Percentiles rank a stretch among this genome's conserved stretches.
phyloP scores from a whole-genome alignment of 2,329 filamentous ascomycete genomes.

The Lachnellula subtilissima region DNA sequence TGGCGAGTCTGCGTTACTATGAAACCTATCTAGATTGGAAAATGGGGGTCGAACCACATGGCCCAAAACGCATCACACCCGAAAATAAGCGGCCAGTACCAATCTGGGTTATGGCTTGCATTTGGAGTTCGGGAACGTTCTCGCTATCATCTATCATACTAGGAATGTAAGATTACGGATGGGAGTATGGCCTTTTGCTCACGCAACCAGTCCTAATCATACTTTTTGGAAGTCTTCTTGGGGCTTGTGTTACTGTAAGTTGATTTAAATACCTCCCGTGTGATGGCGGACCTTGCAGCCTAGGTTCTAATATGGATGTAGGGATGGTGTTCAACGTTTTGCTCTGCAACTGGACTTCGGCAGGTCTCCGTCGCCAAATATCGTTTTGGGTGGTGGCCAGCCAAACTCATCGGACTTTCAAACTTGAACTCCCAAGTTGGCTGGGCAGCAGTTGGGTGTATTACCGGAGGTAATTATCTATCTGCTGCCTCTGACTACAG shows the following conservation, averaged over 20 bases:
- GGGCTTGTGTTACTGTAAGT: constrained; percentile 35
- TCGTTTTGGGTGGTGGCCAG: constrained; percentile 47
- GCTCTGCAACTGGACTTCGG: constrained; percentile 45
- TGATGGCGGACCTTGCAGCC: neutral
- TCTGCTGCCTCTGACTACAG: constrained; percentile 18
- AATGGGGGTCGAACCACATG: constrained; percentile 45
- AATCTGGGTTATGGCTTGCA: constrained; percentile 42
- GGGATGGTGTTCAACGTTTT: constrained; percentile 47
- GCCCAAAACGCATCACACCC: constrained; percentile 41
- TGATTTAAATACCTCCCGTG: neutral
- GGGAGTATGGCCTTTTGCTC: neutral
- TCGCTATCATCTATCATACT: neutral
- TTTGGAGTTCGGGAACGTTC: constrained; percentile 34
- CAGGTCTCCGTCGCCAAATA: constrained; percentile 48
- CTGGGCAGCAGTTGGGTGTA: constrained; percentile 24
- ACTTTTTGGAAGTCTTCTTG: constrained; percentile 32
- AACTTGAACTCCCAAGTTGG: constrained; percentile 30
- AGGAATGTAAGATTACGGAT: neutral
- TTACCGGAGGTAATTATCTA: constrained; percentile 20
- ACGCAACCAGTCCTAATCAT: neutral
- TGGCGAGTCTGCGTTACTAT: constrained; percentile 36
- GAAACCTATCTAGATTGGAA: constrained; percentile 42
- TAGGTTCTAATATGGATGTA: constrained; percentile 8
- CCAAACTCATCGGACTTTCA: constrained; percentile 42
- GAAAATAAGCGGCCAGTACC: constrained; percentile 39